Evolutionary conservation across 306 rosid species (phyloP).

Genomic region (Malus fusca): DNA sequence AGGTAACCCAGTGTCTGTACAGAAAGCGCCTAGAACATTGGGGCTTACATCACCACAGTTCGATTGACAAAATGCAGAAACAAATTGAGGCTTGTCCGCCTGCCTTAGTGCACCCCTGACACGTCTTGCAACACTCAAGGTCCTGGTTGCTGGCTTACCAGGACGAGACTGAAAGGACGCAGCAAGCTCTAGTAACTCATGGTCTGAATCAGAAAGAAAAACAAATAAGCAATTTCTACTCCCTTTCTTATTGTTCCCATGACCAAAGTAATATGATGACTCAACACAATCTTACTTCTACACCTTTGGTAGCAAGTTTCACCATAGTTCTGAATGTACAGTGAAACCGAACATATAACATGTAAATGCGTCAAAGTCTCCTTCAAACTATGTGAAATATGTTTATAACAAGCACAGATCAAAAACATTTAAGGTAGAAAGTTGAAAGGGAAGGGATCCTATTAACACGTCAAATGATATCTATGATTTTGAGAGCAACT

Average conservation of each 20-base stretch:
- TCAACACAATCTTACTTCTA: neutral
- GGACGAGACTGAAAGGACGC: slow-evolving; percentile 62
- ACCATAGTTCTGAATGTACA: neutral
- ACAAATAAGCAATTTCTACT: neutral
- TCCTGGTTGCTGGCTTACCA: slow-evolving; percentile 49
- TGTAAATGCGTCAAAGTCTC: neutral
- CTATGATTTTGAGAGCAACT: neutral
- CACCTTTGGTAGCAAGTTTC: neutral
- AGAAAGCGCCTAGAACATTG: slow-evolving; percentile 81
- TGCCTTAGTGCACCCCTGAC: slow-evolving; percentile 60
- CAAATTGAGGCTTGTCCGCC: slow-evolving; percentile 61
- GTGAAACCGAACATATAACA: neutral
- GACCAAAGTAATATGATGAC: neutral
- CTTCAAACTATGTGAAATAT: neutral
- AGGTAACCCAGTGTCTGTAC: slow-evolving; percentile 78
- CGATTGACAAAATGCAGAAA: slow-evolving; percentile 88
- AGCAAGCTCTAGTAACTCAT: slow-evolving; percentile 69
- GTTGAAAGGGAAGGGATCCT: neutral
- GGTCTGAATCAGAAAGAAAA: slow-evolving; percentile 41
- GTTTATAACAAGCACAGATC: neutral
- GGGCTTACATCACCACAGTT: slow-evolving; percentile 98
- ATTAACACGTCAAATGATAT: slow-evolving; percentile 2
- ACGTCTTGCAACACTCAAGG: slow-evolving; percentile 52
- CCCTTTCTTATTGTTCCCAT: neutral
- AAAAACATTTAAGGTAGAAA: neutral